A percentile compares a stretch with the other conserved stretches of the same genome.
phyloP scores from a whole-genome alignment of 1,284 basidiomycete species.

The Porogramme epimiltina region DNA sequence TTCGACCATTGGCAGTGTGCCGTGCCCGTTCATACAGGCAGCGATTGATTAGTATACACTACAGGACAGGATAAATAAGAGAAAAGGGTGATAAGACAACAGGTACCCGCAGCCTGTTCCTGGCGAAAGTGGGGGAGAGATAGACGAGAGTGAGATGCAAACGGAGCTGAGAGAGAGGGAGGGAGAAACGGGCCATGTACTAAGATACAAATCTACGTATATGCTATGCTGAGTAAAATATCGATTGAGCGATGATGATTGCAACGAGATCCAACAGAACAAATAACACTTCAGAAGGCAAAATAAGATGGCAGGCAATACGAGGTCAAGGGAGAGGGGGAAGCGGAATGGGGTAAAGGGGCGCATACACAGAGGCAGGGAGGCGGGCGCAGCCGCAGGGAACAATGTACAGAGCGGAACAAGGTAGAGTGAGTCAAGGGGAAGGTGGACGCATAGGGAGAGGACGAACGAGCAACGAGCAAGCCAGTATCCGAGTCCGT shows the following conservation, averaged over 20 bases:
- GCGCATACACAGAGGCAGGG: neutral
- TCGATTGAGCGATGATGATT: slow-evolving; percentile 30
- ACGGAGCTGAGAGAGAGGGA: slow-evolving; percentile 9
- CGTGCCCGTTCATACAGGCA: too few species aligned
- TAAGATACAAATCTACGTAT: slow-evolving; percentile 47
- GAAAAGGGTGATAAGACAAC: slow-evolving; percentile 32
- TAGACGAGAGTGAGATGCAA: too few species aligned
- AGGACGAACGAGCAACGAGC: neutral
- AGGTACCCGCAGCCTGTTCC: slow-evolving; percentile 25
- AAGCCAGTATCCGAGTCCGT: slow-evolving; percentile 22
- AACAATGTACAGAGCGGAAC: neutral
- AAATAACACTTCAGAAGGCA: slow-evolving; percentile 20
- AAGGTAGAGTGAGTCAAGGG: neutral
- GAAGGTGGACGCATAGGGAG: neutral
- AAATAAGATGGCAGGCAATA: neutral
- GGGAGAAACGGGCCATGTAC: slow-evolving; percentile 21
- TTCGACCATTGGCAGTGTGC: too few species aligned
- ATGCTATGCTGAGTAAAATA: slow-evolving; percentile 41
- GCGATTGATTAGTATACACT: slow-evolving; percentile 34
- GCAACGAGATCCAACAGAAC: slow-evolving; percentile 25
- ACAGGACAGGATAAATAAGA: slow-evolving; percentile 38
- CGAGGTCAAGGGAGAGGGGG: neutral
- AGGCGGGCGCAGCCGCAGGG: neutral
- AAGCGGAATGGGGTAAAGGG: neutral
- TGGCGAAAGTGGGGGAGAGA: slow-evolving; percentile 11